Percentiles rank a stretch among this genome's conserved stretches.
phyloP scores from a whole-genome alignment of 1,139 yeast species.

The Candida sanyaensis region DNA sequence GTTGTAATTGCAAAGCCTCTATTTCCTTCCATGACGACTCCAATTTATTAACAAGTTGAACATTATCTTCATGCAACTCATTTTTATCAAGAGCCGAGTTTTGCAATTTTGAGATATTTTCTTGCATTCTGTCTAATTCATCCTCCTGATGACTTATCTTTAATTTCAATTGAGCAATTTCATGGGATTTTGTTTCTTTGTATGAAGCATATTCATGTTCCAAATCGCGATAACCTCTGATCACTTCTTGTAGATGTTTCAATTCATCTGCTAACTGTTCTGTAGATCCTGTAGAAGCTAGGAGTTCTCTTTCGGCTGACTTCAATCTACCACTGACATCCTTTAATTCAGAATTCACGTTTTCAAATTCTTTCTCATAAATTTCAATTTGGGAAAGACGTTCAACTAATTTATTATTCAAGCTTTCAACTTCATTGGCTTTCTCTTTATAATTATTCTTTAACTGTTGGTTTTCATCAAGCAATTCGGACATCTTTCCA shows the following conservation, averaged over 20 bases:
- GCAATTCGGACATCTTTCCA: not conserved
- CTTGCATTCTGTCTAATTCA: not conserved
- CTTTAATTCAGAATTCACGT: slow-evolving; percentile 6
- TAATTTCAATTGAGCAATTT: not conserved
- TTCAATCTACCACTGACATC: not conserved
- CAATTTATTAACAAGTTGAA: slow-evolving; percentile 1
- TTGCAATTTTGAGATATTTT: not conserved
- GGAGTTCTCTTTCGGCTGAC: not conserved
- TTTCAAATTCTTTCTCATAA: slow-evolving; percentile 11
- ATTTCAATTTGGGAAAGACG: slow-evolving; percentile 5
- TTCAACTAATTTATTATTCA: not conserved
- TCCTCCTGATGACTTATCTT: not conserved
- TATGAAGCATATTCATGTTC: not conserved
- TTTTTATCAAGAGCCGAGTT: not conserved
- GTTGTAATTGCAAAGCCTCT: slow-evolving; percentile 2
- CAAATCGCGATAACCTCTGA: not conserved
- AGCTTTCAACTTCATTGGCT: not conserved
- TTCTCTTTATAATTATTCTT: not conserved
- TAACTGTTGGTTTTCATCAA: not conserved
- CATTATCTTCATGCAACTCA: slow-evolving; percentile 1
- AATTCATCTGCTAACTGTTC: not conserved
- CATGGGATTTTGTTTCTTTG: not conserved
- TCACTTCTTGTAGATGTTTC: not conserved
- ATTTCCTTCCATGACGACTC: slow-evolving; percentile 4
- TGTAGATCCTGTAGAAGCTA: not conserved